Base-by-base conservation (phyloP, 2,329 filamentous ascomycete species). In the Trichoderma pleuroti region DNA sequence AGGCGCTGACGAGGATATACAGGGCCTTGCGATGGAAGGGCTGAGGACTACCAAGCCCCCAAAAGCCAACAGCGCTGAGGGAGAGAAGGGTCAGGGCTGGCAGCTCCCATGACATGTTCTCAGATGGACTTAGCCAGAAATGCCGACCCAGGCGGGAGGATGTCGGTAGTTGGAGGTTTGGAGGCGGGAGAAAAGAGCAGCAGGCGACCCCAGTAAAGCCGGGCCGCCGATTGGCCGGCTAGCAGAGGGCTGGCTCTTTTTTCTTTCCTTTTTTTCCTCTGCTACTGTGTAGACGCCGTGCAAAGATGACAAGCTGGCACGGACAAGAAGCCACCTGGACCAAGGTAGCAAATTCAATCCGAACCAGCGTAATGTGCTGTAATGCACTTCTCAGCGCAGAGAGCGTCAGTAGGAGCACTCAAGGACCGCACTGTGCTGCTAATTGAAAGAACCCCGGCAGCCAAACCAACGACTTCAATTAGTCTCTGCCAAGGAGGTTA, bases 71-170 rank as follows among this genome's bases (percentile, higher is more conserved):
- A 74, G 80, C 75, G 77, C 76, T 78, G 77, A 82, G 73, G 79
- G 79, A 78, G 77, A 81, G 77, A 78, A 80, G 77, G 74, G 77
- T 81, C 77, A 81, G 80, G 74, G 78, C 77, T 76, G 80, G 76
- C 73, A 80, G 79, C 79, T 81, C 80, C 81, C 81, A 82, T 81
- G 80, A 81, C 81, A 82, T 82, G 77, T 81, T 82, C 80, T 81
- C 80, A 73, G 76, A 57, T 39, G 57, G 68, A 66, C 54, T 59
- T 64, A 70, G 63, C 56, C 70, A 67, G 64, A 68, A 70, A 49
- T 66, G 64, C 72, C 64, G 71, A 64, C 63, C 67, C 61, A 59
- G 68, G 56, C 61, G 56, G 56, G 36, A 63, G 26, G 62, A 75
- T 74, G 76, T 76, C 76, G 74, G 76, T 73, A 76, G 75, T 76